Base-by-base conservation (phyloP, 768 basidiomycete genomes). In the Trichaptum fuscoviolaceum region DNA sequence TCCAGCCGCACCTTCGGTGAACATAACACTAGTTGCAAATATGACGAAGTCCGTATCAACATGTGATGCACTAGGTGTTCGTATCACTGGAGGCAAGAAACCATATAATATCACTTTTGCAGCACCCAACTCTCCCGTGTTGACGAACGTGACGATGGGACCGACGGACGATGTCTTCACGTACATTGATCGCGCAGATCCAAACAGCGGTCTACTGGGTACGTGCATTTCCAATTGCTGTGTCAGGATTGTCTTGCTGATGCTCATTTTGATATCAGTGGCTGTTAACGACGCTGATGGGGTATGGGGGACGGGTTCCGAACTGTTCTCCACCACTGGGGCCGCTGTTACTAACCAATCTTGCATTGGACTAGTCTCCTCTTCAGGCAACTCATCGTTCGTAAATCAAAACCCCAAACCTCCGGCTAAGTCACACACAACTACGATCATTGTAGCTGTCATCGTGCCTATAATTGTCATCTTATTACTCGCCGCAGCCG, bases 41-140 rank as follows among this genome's bases (percentile, higher is more conserved):
- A 27, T 58, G 7, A 68, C 66, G 10, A 58, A 25, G 35, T 23
- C 71, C 0, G 65, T 84, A 1, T 66, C 73, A 57, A 82, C 83
- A 15, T 85, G 83, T 69, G 70, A 81, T 36, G 80, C 80, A 1
- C 84, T 83, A 83, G 79, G 81, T 3, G 66, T 84, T 3, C 76
- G 73, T 1, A 76, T 85, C 60, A 77, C 72, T 12, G 83, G 81
- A 7, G 83, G 82, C 12, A 72, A 73, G 0, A 77, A 78, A 35
- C 85, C 84, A 0, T 84, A 84, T 71, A 78, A 69, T 17, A 67
- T 84, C 20, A 79, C 78, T 0, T 66, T 85, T 26, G 77, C 77
- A 35, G 74, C 77, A 7, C 64, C 77, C 35, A 74, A 76, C 62
- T 79, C 81, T 0, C 74, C 78, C 0, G 72, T 76, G 8, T 72